These are phyloP conservation scores for Talaromyces pinophilus DNA, from an alignment of 2,329 filamentous ascomycete species.

Conservation along the genomic window DNA sequence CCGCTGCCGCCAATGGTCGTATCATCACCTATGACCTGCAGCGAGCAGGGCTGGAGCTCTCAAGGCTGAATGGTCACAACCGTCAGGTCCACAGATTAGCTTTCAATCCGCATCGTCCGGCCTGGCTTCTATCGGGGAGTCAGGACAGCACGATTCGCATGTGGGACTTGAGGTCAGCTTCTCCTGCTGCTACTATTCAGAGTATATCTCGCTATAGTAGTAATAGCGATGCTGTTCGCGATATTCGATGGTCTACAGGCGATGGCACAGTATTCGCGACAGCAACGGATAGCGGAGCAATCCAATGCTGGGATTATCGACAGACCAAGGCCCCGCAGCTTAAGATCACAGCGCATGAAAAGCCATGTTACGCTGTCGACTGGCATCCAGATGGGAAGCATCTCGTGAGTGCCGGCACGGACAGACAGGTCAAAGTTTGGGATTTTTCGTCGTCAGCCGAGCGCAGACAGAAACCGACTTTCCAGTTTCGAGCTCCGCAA, in stretches of 20 bases:
- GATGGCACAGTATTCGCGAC: slow-evolving; percentile 65
- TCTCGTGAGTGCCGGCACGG: slow-evolving; percentile 62
- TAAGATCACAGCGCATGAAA: slow-evolving; percentile 63
- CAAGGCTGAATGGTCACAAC: slow-evolving; percentile 64
- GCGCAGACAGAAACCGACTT: slow-evolving; percentile 60
- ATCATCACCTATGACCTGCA: slow-evolving; percentile 67
- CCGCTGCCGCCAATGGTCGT: slow-evolving; percentile 65
- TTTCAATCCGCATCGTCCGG: slow-evolving; percentile 63
- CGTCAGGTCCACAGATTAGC: slow-evolving; percentile 67
- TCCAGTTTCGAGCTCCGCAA: slow-evolving; percentile 61
- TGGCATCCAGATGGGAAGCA: slow-evolving; percentile 69
- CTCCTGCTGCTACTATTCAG: slow-evolving; percentile 52
- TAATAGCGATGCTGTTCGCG: slow-evolving; percentile 62
- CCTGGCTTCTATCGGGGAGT: slow-evolving; percentile 63
- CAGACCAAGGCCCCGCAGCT: slow-evolving; percentile 59
- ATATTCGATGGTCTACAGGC: slow-evolving; percentile 66
- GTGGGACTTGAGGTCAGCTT: slow-evolving; percentile 63
- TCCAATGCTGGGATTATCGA: slow-evolving; percentile 66
- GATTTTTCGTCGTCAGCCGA: slow-evolving; percentile 60
- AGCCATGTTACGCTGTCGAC: slow-evolving; percentile 62
- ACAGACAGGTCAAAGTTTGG: slow-evolving; percentile 65
- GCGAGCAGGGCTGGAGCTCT: slow-evolving; percentile 61
- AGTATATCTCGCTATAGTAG: slow-evolving; percentile 59
- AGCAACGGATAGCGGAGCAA: slow-evolving; percentile 63
- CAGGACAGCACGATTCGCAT: slow-evolving; percentile 65